Base-by-base conservation (phyloP, 2,329 filamentous ascomycete species). In the Colletotrichum sp. region DNA sequence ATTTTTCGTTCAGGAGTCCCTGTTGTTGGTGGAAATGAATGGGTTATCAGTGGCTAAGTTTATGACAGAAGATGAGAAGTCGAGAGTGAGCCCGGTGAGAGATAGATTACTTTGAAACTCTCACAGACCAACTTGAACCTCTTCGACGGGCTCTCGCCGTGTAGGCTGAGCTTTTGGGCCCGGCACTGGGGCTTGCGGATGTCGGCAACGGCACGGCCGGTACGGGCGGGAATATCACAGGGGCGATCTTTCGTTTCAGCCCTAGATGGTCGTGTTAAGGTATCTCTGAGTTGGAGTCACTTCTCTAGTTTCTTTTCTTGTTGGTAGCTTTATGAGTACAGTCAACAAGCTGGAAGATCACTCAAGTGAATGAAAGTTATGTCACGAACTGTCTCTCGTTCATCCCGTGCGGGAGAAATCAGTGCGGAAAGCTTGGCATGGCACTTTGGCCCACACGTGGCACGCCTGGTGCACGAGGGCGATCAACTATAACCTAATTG, bases 241-340 rank as follows among this genome's bases (percentile, higher is more conserved):
- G 10, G 44, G n/a, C 44, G n/a, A 21, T 21, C 44, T 21, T 13
- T 4, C n/a, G 10, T 52, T 49, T 52, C 44, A 52, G 44, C n/a
- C 44, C 44, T 21, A 52, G 44, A 21, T 52, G 10, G 10, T 13
- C 10, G 12, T 13, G n/a, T 52, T 5, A n/a, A 49, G 39, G 39
- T 12, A 52, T 21, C 0, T 52, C n/a, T 52, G 44, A 21, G 12
- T 21, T 9, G 44, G 3, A 52, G 10, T 52, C n/a, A 52, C 8
- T 1, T 21, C 6, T 2, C 3, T 2, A 52, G 44, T 21, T 2
- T 0, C 3, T n/a, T 52, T 52, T 2, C 10, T 21, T 13, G 44
- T 13, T 52, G 9, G 44, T 0, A 12, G 44, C 2, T 13, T 52
- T 0, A 52, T 21, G 0, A 52, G 10, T 3, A 3, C 6, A 1